Conservation (phyloP, 2,329 filamentous ascomycete genomes). For the Fusarium fujikuroi region DNA sequence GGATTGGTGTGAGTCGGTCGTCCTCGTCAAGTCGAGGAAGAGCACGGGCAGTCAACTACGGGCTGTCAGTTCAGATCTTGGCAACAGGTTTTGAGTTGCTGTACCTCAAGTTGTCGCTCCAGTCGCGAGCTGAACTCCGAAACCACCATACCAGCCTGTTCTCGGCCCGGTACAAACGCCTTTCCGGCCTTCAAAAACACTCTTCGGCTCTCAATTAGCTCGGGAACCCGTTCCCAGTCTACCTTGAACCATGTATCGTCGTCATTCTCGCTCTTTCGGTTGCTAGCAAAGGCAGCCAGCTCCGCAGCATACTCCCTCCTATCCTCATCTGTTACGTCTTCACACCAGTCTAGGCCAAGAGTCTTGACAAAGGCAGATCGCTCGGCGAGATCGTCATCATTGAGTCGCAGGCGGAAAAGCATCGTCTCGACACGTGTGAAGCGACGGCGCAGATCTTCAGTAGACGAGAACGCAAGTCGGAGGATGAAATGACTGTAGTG, state of each 20-base stretch:
- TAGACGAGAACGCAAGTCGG: slow-evolving; percentile 89
- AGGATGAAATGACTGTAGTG: slow-evolving; percentile 99
- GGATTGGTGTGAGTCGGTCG: slow-evolving; percentile 79
- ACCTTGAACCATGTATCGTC: slow-evolving; percentile 96
- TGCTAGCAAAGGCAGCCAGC: slow-evolving; percentile 62
- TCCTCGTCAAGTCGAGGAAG: slow-evolving; percentile 95
- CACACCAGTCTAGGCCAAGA: slow-evolving; percentile 90
- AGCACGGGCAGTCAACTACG: slow-evolving; percentile 84
- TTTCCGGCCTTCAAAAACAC: slow-evolving; percentile 84
- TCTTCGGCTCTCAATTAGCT: slow-evolving; percentile 82
- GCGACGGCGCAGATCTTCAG: slow-evolving; percentile 87
- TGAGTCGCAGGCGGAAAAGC: slow-evolving; percentile 86
- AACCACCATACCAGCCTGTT: slow-evolving; percentile 89
- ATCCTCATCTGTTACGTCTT: slow-evolving; percentile 82
- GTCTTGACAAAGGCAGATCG: slow-evolving; percentile 79
- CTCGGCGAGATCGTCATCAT: slow-evolving; percentile 79
- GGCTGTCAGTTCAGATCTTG: neutral
- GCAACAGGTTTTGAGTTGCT: slow-evolving; percentile 17
- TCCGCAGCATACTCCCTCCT: slow-evolving; percentile 71
- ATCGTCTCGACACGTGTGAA: slow-evolving; percentile 89
- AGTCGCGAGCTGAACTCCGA: slow-evolving; percentile 84
- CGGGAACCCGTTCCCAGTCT: slow-evolving; percentile 92
- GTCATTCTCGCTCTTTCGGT: slow-evolving; percentile 60
- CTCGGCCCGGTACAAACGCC: slow-evolving; percentile 88
- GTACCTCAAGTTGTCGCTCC: slow-evolving; percentile 84